Percentiles rank a stretch among this genome's conserved stretches.
phyloP scores from a whole-genome alignment of 192 early-diverging fungal genomes.

The Coemansia sp. region DNA sequence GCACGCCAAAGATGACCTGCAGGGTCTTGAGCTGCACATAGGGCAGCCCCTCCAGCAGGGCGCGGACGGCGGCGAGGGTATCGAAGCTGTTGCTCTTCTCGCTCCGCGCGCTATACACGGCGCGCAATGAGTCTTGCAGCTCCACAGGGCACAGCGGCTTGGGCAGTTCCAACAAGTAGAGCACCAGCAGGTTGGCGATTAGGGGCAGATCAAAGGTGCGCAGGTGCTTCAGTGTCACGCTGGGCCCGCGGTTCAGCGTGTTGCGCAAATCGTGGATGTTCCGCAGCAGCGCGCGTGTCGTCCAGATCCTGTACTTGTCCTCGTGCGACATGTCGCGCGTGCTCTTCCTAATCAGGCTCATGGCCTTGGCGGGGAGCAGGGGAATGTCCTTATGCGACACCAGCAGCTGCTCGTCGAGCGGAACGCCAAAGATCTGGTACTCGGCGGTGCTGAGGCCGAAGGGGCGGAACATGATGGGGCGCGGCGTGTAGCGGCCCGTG shows the following conservation, averaged over 20 bases:
- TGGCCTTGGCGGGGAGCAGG: conserved; percentile 59
- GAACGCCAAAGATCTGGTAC: conserved; percentile 79
- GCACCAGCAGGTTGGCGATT: conserved; percentile 60
- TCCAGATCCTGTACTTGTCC: conserved; percentile 65
- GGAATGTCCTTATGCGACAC: conserved; percentile 63
- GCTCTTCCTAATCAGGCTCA: conserved; percentile 61
- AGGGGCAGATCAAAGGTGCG: conserved; percentile 58
- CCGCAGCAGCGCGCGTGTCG: conserved; percentile 56
- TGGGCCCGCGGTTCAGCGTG: conserved; percentile 60
- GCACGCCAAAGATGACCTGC: conserved; percentile 32
- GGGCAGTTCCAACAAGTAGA: conserved; percentile 75
- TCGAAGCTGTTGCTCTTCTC: conserved; percentile 31
- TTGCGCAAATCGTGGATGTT: conserved; percentile 65
- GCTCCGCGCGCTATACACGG: conserved; percentile 57
- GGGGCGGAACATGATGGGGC: conserved; percentile 70
- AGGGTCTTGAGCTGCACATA: conserved; percentile 45
- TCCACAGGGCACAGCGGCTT: conserved; percentile 67
- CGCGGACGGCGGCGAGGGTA: conserved; percentile 17
- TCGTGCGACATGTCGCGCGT: conserved; percentile 26
- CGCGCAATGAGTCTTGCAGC: conserved; percentile 66
- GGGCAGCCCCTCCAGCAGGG: conserved; percentile 32
- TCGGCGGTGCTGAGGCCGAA: conserved; percentile 66
- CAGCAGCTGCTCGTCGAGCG: conserved; percentile 66
- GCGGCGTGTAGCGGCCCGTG: conserved; percentile 66
- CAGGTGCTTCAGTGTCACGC: conserved; percentile 58